These are phyloP conservation scores for Candida sithepensis DNA, from an alignment of 805 yeast species.

Conservation along the genomic window DNA sequence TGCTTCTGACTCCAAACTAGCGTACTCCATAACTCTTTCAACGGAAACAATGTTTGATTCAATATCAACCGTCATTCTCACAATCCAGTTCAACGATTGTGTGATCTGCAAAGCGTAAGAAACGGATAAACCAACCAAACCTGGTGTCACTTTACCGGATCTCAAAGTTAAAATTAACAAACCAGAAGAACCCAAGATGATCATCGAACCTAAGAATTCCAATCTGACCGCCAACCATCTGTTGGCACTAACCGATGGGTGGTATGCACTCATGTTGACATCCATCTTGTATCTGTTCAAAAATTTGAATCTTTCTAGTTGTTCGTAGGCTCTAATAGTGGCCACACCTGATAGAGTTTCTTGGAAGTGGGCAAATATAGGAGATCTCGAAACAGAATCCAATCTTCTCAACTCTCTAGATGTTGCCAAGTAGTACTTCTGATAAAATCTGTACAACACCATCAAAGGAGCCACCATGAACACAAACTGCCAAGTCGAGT, in stretches of 20 bases:
- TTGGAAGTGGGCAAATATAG: slow-evolving; percentile 81
- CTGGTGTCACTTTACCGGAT: slow-evolving; percentile 74
- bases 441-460: slow-evolving; percentile 64
- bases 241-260: slow-evolving; percentile 88
- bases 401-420: slow-evolving; percentile 81
- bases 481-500: slow-evolving; percentile 84
- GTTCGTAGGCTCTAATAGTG: slow-evolving; percentile 71
- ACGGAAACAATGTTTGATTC: slow-evolving; percentile 92
- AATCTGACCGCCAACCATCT: slow-evolving; percentile 97
- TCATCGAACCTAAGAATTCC: slow-evolving; percentile 85
- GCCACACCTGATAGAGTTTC: slow-evolving; percentile 75
- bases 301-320: slow-evolving; percentile 56
- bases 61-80: slow-evolving; percentile 97
- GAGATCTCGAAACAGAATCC: slow-evolving; percentile 76
- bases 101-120: slow-evolving; percentile 92
- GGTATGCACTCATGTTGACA: slow-evolving; percentile 84
- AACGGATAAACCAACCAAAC: slow-evolving; percentile 89
- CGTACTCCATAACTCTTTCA: slow-evolving; percentile 63
- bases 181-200: slow-evolving; percentile 83
- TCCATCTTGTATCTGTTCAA: slow-evolving; percentile 73
- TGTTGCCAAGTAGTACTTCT: slow-evolving; percentile 69
- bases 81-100: slow-evolving; percentile 94
- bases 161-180: slow-evolving; percentile 68
- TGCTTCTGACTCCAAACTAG: slow-evolving; percentile 65
- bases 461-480: slow-evolving; percentile 69